Percentiles rank a stretch among this genome's conserved stretches.
Conservation (phyloP, 768 basidiomycete species). For the Rhodotorula taiwanensis region DNA sequence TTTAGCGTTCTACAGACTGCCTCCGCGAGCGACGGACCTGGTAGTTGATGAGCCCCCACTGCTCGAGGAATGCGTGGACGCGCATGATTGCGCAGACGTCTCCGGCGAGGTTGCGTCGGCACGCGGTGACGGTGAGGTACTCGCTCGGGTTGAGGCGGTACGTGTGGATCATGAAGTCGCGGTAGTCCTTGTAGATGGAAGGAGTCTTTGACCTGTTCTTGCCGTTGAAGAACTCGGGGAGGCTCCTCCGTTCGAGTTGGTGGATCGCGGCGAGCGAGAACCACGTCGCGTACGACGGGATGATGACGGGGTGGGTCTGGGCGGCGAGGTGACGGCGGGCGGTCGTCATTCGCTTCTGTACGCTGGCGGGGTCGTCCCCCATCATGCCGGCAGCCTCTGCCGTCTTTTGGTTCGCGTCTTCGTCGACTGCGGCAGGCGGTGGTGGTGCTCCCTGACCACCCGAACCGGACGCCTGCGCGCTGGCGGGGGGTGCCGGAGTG, state of each 20-base stretch:
- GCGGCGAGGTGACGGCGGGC: slow-evolving; percentile 91
- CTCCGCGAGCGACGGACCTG: slow-evolving; percentile 58
- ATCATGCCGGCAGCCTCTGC: background rate
- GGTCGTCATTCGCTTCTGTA: slow-evolving; percentile 24
- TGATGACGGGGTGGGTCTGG: slow-evolving; percentile 89
- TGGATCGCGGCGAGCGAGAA: slow-evolving; percentile 93
- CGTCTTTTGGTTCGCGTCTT: slow-evolving; percentile 12
- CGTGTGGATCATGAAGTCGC: slow-evolving; percentile 99
- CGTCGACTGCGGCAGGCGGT: background rate
- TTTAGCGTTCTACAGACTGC: background rate
- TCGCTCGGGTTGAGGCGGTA: slow-evolving; percentile 88
- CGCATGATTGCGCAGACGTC: slow-evolving; percentile 99
- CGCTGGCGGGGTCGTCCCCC: slow-evolving; percentile 9
- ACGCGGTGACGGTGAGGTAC: slow-evolving; percentile 95
- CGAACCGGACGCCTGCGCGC: too few relatives aligned
- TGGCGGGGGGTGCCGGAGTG: background rate
- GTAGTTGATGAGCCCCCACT: slow-evolving; percentile 98
- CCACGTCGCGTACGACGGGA: slow-evolving; percentile 96
- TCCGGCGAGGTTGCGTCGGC: slow-evolving; percentile 88
- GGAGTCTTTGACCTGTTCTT: slow-evolving; percentile 93
- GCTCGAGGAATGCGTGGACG: slow-evolving; percentile 95
- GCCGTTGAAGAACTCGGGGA: slow-evolving; percentile 98
- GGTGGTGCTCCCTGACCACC: background rate
- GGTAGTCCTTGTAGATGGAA: slow-evolving; percentile 95
- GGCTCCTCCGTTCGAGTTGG: slow-evolving; percentile 77